Percentiles rank a stretch among this genome's conserved stretches.
Conservation (phyloP, 2,329 filamentous ascomycete species). For the Albophoma yamanashiensis region DNA sequence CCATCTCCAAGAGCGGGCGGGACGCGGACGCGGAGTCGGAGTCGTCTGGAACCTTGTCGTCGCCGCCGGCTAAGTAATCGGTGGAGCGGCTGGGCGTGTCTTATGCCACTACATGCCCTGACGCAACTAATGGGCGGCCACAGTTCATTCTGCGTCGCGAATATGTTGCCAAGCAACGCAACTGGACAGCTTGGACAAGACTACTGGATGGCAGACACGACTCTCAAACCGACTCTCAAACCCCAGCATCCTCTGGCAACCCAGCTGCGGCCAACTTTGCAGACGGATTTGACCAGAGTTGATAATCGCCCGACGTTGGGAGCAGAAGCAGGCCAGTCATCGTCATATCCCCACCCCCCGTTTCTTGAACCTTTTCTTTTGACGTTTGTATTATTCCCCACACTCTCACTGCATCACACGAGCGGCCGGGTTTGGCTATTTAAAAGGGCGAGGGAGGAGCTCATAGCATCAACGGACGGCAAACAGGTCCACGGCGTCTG, state of each 20-base stretch:
- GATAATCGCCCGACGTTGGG: not conserved
- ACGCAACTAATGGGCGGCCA: not conserved
- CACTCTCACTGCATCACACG: slow-evolving; percentile 6
- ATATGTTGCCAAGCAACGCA: not conserved
- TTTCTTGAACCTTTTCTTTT: not conserved
- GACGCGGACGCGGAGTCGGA: slow-evolving; percentile 43
- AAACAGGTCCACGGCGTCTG: slow-evolving; percentile 9
- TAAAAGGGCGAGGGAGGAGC: slow-evolving; percentile 3
- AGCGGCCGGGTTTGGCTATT: slow-evolving; percentile 9
- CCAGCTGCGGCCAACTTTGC: not conserved
- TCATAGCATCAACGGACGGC: slow-evolving; percentile 9
- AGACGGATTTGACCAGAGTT: no score
- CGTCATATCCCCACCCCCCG: not conserved
- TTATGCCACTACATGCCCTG: not conserved
- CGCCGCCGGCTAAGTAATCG: slow-evolving; percentile 28
- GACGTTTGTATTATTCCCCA: slow-evolving; percentile 8
- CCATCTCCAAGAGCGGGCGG: slow-evolving; percentile 37
- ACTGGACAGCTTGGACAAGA: not conserved
- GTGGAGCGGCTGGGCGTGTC: not conserved
- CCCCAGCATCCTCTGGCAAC: not conserved
- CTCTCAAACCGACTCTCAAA: not conserved
- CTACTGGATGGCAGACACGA: not conserved
- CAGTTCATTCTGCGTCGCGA: not conserved
- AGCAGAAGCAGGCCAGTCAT: not conserved
- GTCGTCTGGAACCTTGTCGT: slow-evolving; percentile 45